Base-by-base conservation (phyloP, 441 rosid genomes). In the Adansonia madagascariensis region DNA sequence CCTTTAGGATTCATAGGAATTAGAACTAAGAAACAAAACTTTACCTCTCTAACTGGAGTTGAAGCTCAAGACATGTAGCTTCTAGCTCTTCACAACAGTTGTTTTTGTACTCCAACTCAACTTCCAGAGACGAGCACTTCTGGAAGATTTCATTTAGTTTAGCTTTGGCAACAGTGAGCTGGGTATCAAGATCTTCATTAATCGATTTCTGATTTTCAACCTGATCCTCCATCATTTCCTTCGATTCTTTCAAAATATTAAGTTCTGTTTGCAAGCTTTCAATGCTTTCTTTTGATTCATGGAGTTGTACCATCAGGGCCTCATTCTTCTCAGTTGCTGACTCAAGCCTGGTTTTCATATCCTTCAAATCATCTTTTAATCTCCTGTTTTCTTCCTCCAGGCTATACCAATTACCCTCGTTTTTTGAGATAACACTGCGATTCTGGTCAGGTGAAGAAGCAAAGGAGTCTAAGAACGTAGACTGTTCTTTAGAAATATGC, bases 1-100 rank as follows among this genome's bases (percentile, higher is more conserved):
- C 14, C 24, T 43, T 27, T 31, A 63, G 44, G 43, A 67, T 73
- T 20, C n/a, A 41, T 12, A 41, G 43, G 46, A 64, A 74, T 5
- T 39, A 24, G 64, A 56, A 15, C 24, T 2, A 71, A 46, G 74
- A 80, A 65, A 43, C 18, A 14, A 9, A 53, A 56, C 35, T 18
- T 74, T 81, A 95, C 99, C 99, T 92, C 83, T 92, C 98, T 59
- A 92, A 77, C 83, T 93, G 93, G 78, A 95, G 97, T 79, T 95
- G 97, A 82, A 95, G 96, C 84, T 95, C 95, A 3, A 92, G 92
- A 70, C 98, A 92, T 3, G 91, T 91, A 11, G 91, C 91, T 86
- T 95, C 97, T 22, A 93, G 80, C 70, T 95, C 99, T 80, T 93
- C 95, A 61, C 98, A 95, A 70, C 94, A 89, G 68, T 84, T 87